Evolutionary conservation across 371 early-diverging fungal species (phyloP).

Genomic region (Apophysomyces variabilis): DNA sequence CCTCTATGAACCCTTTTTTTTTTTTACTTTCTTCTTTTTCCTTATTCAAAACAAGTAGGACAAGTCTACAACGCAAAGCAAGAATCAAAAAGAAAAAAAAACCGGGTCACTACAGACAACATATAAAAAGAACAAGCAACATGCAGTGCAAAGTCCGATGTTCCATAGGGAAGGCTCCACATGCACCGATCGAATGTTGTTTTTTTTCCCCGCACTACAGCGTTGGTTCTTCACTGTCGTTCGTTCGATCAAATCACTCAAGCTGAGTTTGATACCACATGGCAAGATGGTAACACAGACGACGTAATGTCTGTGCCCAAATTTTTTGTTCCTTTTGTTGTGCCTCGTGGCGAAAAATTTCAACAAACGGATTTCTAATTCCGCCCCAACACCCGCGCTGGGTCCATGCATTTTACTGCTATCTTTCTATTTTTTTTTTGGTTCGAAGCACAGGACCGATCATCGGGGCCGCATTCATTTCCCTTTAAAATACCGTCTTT

Average conservation of each 20-base stretch:
- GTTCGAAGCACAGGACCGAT: slow-evolving; percentile 9
- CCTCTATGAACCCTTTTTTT: not conserved
- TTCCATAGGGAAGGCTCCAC: slow-evolving; percentile 8
- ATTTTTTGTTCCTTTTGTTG: not conserved
- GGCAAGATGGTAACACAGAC: slow-evolving; percentile 3
- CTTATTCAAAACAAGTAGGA: no score
- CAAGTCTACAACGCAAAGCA: no score
- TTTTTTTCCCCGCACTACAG: slow-evolving; percentile 5
- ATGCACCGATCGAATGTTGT: slow-evolving; percentile 11
- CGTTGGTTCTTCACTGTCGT: slow-evolving; percentile 1
- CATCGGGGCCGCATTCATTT: slow-evolving; percentile 3
- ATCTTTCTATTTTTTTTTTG: not conserved
- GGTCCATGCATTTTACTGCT: not conserved
- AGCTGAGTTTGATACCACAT: slow-evolving; percentile 11
- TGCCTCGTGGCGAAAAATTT: slow-evolving; percentile 7
- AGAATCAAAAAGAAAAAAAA: not conserved
- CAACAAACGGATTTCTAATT: not conserved
- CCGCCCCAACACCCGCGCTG: slow-evolving; percentile 6
- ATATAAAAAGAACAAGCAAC: not conserved
- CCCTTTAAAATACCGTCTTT: slow-evolving; percentile 1
- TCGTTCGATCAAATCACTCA: slow-evolving; percentile 8
- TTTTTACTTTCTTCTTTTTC: no score
- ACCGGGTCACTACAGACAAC: not conserved
- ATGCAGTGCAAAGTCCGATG: slow-evolving; percentile 7
- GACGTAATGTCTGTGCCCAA: slow-evolving; percentile 11